phyloP scores from a whole-genome alignment of 345 rosid species.

The Eutrema japonicum region DNA sequence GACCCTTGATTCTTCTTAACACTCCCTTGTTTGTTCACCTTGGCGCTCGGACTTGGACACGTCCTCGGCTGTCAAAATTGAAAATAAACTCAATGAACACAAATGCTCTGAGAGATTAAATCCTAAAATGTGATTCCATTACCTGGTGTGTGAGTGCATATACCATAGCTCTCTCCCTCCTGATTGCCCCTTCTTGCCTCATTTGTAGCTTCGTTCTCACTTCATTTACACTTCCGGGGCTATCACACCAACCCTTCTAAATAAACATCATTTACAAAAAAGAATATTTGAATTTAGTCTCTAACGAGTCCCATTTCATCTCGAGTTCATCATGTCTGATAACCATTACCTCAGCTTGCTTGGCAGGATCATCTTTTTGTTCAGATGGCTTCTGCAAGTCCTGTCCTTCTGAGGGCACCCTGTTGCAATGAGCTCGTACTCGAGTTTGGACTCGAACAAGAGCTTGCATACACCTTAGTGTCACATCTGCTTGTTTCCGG shows the following conservation, averaged over 20 bases:
- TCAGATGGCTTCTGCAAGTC: constrained; percentile 40
- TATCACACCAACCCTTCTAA: constrained; percentile 83
- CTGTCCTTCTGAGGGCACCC: constrained; percentile 50
- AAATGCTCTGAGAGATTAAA: constrained; percentile 9
- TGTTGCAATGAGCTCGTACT: constrained; percentile 60
- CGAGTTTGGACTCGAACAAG: constrained; percentile 88
- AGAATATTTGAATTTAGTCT: too few species aligned
- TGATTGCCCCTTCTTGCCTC: constrained; percentile 81
- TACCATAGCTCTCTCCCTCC: constrained; percentile 92
- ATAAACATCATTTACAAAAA: constrained; percentile 12
- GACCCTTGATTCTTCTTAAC: constrained; percentile 48
- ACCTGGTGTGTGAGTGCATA: constrained; percentile 75
- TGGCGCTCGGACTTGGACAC: constrained; percentile 57
- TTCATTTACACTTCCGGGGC: constrained; percentile 71
- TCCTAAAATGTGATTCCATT: constrained; percentile 14
- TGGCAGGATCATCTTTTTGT: constrained; percentile 52
- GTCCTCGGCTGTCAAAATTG: constrained; percentile 57
- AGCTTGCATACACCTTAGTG: constrained; percentile 96
- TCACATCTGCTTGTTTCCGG: constrained; percentile 88
- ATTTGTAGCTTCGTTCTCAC: constrained; percentile 66
- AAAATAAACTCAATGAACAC: neutral
- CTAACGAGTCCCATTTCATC: neutral
- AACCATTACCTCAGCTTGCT: constrained; percentile 73
- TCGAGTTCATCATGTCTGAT: neutral
- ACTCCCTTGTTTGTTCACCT: constrained; percentile 51